Percentiles rank a stretch among this genome's conserved stretches.
Evolutionary conservation across 2,329 filamentous ascomycete species (phyloP).

Genomic region (Cercospora sp.): DNA sequence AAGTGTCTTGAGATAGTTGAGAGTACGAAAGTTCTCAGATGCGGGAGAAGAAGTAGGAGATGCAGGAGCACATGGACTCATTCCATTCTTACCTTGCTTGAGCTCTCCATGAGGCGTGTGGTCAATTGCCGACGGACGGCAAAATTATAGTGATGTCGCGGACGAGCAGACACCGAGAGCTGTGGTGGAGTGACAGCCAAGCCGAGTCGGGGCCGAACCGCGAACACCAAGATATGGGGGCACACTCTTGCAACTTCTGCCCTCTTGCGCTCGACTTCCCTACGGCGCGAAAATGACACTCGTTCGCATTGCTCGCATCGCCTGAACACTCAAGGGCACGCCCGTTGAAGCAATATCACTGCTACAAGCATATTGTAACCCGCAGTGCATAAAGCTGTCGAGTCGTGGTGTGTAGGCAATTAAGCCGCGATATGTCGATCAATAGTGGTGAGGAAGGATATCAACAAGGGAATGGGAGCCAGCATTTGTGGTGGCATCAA

Average conservation of each 20-base stretch:
- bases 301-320: neutral
- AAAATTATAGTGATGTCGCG: slow-evolving; percentile 12
- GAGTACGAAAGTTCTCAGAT: neutral
- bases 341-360: neutral
- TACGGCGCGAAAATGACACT: neutral
- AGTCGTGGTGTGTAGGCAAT: neutral
- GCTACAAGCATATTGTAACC: neutral
- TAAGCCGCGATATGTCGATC: neutral
- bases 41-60: neutral
- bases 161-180: slow-evolving; percentile 12
- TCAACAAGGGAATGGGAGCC: neutral
- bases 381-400: neutral
- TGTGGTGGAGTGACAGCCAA: neutral
- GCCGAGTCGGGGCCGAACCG: slow-evolving; percentile 4
- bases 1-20: neutral
- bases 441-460: neutral
- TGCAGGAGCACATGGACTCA: neutral
- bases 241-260: neutral
- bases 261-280: neutral
- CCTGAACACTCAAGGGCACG: neutral
- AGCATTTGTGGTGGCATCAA: neutral
- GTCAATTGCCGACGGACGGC: slow-evolving; percentile 16
- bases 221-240: neutral
- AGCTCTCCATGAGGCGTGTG: neutral
- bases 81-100: neutral